Evolutionary conservation across 202 grass and related monocot species (phyloP), one percentile per base, ranked within the genome.

Genomic region (Brachypodium distachyon): DNA sequence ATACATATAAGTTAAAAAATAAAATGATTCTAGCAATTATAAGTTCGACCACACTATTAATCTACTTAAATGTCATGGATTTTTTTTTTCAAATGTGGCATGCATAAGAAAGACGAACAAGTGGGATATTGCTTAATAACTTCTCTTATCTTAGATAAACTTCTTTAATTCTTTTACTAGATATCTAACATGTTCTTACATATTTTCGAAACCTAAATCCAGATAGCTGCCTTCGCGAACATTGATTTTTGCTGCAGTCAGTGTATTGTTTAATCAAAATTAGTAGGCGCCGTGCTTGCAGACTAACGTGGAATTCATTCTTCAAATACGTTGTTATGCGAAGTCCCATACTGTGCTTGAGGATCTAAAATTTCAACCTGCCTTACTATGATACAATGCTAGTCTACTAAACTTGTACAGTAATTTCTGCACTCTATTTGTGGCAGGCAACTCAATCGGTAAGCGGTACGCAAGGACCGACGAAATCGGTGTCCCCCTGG

Each of bases 401-500:
- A 16, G 36, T 11, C 6, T 55, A 54, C 9, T 55, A 19, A 40
- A 12, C 53, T 22, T 63, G 8, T 36, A 13, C 13, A 34, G 18
- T 37, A 22, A 58, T 57, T 57, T 60, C 21, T 26, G 23, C 38
- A n/a, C 53, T 9, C 81, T 4, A 9, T 23, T 58, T 61, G 40
- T 84, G 79, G 32, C 80, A 98, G 91, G 89, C 42, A 99, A 73
- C 21, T 85, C 96, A 12, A 95, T 98, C 18, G 96, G 96, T n/a
- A 99, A 91, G 63, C 74, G 92, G 11, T 99, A 99, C 32, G 92
- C 89, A 4, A 90, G 96, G 70, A 99, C 92, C 0, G 91, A 95
- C 6, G 96, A 95, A 46, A 82, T 90, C 2, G 90, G 85, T 18
- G 85, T 88, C 4, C 90, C 87, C 26, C 66, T 90, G 22, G 84